These are phyloP conservation scores for Pleomassaria siparia DNA, from an alignment of 2,329 filamentous ascomycete genomes.

Conservation along the genomic window DNA sequence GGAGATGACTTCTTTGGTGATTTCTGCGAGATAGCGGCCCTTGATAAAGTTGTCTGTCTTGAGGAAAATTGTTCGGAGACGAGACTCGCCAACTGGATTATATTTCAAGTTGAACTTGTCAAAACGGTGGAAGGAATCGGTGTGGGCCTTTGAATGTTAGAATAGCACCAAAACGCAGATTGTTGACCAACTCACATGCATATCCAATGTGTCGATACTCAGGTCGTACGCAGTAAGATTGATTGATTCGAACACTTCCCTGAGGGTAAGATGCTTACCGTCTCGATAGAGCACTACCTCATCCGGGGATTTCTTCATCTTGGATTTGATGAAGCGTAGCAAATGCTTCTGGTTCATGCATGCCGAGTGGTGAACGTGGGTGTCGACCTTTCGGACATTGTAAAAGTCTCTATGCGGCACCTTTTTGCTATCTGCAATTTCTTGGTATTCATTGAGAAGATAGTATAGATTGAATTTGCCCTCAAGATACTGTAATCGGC, in stretches of 20 bases:
- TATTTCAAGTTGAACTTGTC: slow-evolving; percentile 99
- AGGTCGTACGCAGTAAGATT: slow-evolving; percentile 96
- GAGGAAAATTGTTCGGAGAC: slow-evolving; percentile 93
- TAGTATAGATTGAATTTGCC: slow-evolving; percentile 96
- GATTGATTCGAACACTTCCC: slow-evolving; percentile 95
- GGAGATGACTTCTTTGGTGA: slow-evolving; percentile 95
- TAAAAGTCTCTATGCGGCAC: slow-evolving; percentile 98
- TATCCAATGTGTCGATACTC: slow-evolving; percentile 97
- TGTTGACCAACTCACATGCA: slow-evolving; percentile 75
- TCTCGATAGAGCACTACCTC: slow-evolving; percentile 92
- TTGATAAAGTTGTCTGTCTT: slow-evolving; percentile 99
- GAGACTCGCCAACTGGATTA: slow-evolving; percentile 94
- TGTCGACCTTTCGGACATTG: slow-evolving; percentile 98
- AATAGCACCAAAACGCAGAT: background rate
- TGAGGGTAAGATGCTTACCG: slow-evolving; percentile 85
- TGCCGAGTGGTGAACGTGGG: slow-evolving; percentile 97
- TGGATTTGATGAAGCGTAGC: slow-evolving; percentile 97
- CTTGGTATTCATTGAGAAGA: slow-evolving; percentile 93
- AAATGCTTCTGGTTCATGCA: slow-evolving; percentile 99
- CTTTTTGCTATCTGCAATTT: slow-evolving; percentile 96
- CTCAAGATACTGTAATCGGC: slow-evolving; percentile 90
- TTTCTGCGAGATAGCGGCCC: slow-evolving; percentile 92
- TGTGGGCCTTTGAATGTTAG: slow-evolving; percentile 68
- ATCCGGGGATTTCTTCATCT: slow-evolving; percentile 98
- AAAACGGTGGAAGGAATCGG: slow-evolving; percentile 96